Percentiles rank a stretch among this genome's conserved stretches.
Evolutionary conservation across 2,329 filamentous ascomycete genomes (phyloP).

Genomic region (Aspergillus sp.): DNA sequence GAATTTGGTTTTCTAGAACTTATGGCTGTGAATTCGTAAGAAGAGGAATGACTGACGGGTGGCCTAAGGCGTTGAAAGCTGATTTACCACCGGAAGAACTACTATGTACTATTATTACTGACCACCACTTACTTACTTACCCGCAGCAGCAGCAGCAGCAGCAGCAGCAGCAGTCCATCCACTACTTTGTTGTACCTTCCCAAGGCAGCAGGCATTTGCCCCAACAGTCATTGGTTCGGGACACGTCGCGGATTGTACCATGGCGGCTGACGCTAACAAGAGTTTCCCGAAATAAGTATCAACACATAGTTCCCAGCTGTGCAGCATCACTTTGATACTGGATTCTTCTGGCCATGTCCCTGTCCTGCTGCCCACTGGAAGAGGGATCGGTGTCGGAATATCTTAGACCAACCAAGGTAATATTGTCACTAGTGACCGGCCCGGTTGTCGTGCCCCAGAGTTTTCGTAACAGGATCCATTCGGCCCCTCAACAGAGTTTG

Average conservation of each 20-base stretch:
- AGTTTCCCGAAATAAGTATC: constrained; percentile 3
- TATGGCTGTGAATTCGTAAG: constrained; percentile 8
- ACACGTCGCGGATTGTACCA: not conserved
- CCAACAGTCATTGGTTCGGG: constrained; percentile 1
- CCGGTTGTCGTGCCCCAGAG: constrained; percentile 25
- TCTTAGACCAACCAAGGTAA: constrained; percentile 5
- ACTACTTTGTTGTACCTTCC: not conserved
- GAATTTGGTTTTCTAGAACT: constrained; percentile 24
- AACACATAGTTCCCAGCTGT: not conserved
- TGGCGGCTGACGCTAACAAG: not conserved
- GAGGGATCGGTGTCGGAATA: constrained; percentile 13
- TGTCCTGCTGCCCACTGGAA: not conserved
- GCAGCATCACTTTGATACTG: not conserved
- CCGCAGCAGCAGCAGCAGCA: not conserved
- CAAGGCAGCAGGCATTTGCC: constrained; percentile 6
- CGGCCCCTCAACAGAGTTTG: constrained; percentile 16
- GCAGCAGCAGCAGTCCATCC: no score
- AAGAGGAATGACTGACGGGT: not conserved
- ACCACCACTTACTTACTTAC: not conserved
- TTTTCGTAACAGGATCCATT: constrained; percentile 26
- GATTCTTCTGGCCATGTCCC: not conserved
- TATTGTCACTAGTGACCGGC: constrained; percentile 14
- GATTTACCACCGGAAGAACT: constrained; percentile 2
- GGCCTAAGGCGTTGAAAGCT: no score
- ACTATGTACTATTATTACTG: not conserved